A percentile compares a stretch with the other conserved stretches of the same genome.
Evolutionary conservation across 2,329 filamentous ascomycete genomes (phyloP).

Genomic region (Ceratocystis albifundus): DNA sequence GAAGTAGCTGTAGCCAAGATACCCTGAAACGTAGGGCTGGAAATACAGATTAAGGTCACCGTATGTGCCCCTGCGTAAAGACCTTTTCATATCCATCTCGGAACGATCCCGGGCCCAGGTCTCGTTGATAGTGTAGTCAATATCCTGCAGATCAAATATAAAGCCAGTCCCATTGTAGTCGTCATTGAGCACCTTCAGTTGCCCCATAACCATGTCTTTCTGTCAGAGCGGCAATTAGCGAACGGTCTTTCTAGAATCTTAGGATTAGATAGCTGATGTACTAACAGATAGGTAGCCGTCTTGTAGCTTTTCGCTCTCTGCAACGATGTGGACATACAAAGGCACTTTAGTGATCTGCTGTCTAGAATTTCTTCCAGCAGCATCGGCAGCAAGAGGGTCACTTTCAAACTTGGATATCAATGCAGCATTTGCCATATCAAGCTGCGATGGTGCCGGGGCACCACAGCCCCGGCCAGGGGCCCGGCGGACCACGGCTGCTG

Average conservation of each 20-base stretch:
- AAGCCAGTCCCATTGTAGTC: constrained; percentile 36
- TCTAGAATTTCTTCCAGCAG: constrained; percentile 23
- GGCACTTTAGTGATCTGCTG: constrained; percentile 28
- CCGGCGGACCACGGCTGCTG: constrained; percentile 16
- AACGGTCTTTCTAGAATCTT: neutral
- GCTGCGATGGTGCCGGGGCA: constrained; percentile 23
- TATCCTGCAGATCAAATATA: constrained; percentile 35
- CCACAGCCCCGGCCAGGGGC: constrained; percentile 25
- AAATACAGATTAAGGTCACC: constrained; percentile 32
- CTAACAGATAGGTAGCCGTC: constrained; percentile 32
- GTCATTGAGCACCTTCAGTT: constrained; percentile 37
- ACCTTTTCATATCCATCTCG: constrained; percentile 36
- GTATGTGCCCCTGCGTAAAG: constrained; percentile 38
- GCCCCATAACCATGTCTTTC: constrained; percentile 31
- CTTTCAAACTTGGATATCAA: constrained; percentile 24
- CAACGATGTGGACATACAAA: constrained; percentile 33
- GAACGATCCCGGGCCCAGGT: constrained; percentile 35
- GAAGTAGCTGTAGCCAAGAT: constrained; percentile 40
- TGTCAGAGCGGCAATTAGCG: constrained; percentile 23
- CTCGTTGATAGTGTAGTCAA: constrained; percentile 37
- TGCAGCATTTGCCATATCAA: constrained; percentile 24
- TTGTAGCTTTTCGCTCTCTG: constrained; percentile 27
- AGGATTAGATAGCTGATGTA: constrained; percentile 1
- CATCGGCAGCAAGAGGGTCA: constrained; percentile 23
- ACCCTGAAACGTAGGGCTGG: constrained; percentile 30